Evolutionary conservation across 2,329 filamentous ascomycete species (phyloP), one percentile per base, ranked within the genome.

Genomic region (Nemania sp.): DNA sequence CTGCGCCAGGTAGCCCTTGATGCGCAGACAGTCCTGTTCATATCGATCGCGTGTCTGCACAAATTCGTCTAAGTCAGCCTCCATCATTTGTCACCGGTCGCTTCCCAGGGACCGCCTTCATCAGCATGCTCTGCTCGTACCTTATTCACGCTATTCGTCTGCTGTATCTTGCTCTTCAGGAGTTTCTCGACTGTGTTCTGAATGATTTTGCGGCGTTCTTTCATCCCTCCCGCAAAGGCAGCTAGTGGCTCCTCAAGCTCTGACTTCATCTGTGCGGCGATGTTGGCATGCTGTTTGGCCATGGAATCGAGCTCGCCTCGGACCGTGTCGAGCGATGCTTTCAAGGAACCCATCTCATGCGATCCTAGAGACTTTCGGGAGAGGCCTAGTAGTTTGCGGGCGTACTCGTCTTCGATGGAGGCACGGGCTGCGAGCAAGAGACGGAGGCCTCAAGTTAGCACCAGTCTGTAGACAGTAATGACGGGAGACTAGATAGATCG

Each of bases 1-100:
- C 73, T 99, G 94, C 3, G 95, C 94, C 4, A 99, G 83, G 68
- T 99, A 99, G 33, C 94, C 94, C 74, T 99, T 99, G 72, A 99
- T 97, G 71, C 96, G 94, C 39, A 99, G 80, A 69, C 93, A 97
- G 65, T 99, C 95, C 72, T 99, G 93, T 73, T 99, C 94, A 70
- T 95, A 99, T 44, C 88, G 88, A 73, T 99, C 94, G 61, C 94
- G 84, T 14, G 92, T 89, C 88, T 91, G 41, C 11, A 15, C 24
- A n/a, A 12, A 34, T 14, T 14, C 15, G n/a, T 31, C 20, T 56
- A 3, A n/a, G 36, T 61, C 33, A 58, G 59, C 15, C 28, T 36
- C 12, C 8, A 17, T 39, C 8, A 11, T 31, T 31, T 31, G n/a
- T n/a, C n/a, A n/a, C n/a, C n/a, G n/a, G n/a, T n/a, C n/a, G n/a